Conservation (phyloP, 768 basidiomycete genomes). For the Boletus rubropictus region DNA sequence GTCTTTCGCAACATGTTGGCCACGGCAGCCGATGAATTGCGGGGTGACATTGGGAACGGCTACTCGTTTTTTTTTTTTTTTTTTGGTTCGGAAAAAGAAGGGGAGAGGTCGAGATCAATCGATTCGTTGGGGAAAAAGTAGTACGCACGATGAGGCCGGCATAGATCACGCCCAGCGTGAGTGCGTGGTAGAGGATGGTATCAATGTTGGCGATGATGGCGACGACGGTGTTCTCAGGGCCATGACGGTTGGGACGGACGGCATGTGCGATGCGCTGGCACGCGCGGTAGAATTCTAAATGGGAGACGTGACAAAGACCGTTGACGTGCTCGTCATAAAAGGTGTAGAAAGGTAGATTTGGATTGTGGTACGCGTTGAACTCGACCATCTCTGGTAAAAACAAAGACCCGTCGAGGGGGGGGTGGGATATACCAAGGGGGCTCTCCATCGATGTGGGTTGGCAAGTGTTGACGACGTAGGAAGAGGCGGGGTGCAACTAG, state of each 20-base stretch:
- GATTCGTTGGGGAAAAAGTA: not conserved
- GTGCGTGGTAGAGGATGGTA: slow-evolving; percentile 38
- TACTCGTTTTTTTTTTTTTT: too few species aligned
- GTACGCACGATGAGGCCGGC: slow-evolving; percentile 11
- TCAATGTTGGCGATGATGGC: slow-evolving; percentile 36
- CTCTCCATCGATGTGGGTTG: not conserved
- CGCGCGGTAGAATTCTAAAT: slow-evolving; percentile 42
- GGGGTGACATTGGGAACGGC: slow-evolving; percentile 31
- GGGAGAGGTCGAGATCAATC: not conserved
- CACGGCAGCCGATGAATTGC: slow-evolving; percentile 34
- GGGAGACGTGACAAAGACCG: slow-evolving; percentile 28
- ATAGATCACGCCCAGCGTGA: slow-evolving; percentile 32
- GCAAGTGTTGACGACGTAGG: not conserved
- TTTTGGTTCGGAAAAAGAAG: not conserved
- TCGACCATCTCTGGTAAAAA: slow-evolving; percentile 17
- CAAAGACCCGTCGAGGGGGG: slow-evolving; percentile 33
- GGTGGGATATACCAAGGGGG: not conserved
- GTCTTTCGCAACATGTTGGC: slow-evolving; percentile 32
- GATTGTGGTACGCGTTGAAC: slow-evolving; percentile 31
- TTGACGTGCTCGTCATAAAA: slow-evolving; percentile 24
- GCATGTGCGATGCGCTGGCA: slow-evolving; percentile 39
- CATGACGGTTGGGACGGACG: slow-evolving; percentile 32
- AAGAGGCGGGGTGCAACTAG: too few species aligned
- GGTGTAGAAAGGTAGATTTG: slow-evolving; percentile 27
- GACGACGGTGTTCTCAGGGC: slow-evolving; percentile 29